phyloP scores from a whole-genome alignment of 345 rosid species.

The Noccaea bulbosa region DNA sequence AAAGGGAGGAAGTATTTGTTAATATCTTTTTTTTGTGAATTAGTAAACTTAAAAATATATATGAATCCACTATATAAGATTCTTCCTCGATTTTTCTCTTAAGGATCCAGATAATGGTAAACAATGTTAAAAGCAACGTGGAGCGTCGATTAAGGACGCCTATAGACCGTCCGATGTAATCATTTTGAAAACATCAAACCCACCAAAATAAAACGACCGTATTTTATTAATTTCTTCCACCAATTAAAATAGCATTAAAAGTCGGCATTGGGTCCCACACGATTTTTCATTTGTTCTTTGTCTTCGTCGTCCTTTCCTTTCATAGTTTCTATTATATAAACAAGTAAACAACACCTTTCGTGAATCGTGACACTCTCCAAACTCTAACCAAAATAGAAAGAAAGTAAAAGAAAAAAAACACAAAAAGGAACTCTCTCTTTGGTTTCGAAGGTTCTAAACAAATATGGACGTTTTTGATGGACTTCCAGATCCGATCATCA shows the following conservation, averaged over 20 bases:
- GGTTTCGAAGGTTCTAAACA: background rate
- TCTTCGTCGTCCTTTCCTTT: background rate
- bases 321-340: conserved; percentile 14
- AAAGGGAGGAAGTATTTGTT: no score
- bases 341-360: background rate
- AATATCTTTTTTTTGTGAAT: background rate
- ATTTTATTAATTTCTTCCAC: background rate
- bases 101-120: conserved; percentile 21
- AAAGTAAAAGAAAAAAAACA: background rate
- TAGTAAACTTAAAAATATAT: background rate
- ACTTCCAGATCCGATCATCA: conserved; percentile 37
- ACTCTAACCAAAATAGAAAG: conserved; percentile 23
- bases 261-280: conserved; percentile 33
- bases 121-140: conserved; percentile 17
- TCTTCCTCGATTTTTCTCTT: background rate
- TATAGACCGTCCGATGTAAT: conserved; percentile 29
- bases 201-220: background rate
- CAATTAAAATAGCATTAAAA: conserved; percentile 18
- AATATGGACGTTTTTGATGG: conserved; percentile 44
- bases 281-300: background rate
- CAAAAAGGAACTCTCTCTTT: background rate
- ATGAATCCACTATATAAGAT: conserved; percentile 14
- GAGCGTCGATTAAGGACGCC: conserved; percentile 25
- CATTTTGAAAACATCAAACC: conserved; percentile 21
- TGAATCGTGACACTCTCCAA: conserved; percentile 26